Base-by-base conservation (phyloP, 202 grass and related monocot genomes). In the Saccharum hybrid region DNA sequence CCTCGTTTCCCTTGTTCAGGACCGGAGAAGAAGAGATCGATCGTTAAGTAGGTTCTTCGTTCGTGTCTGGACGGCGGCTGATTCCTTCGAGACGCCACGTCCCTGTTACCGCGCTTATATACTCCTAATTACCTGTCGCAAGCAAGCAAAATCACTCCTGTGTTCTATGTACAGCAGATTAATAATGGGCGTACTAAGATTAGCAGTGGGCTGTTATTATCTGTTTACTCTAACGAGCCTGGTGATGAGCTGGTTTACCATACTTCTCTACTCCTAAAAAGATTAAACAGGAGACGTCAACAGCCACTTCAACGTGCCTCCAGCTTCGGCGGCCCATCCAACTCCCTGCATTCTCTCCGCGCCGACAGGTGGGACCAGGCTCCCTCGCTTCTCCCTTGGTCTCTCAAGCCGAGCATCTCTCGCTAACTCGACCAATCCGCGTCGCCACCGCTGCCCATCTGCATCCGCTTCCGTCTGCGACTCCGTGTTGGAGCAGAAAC, bases 51-150 rank as follows among this genome's bases (percentile, higher is more conserved):
- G 11, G 26, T 0, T 12, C 4, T 12, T 15, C 19, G n/a, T 26
- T 21, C 52, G 52, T 56, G 59, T 11, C 22, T 61, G 59, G 12
- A 6, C n/a, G 11, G 30, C 15, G 2, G 26, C 13, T 63, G 31
- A 10, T 75, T 16, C 33, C 71, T 36, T 74, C 60, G 60, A 63
- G 60, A 63, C 60, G 60, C 60, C 60, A 63, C 60, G 28, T 73
- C 31, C 71, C 45, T 74, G 14, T 30, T 33, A 51, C 46, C 19
- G 18, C 11, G 1, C 48, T 51, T 51, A 14, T 48, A 48, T 14
- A 52, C 48, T 52, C 1, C 1, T 15, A 16, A 54, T n/a, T 56
- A n/a, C 52, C 52, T 56, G 52, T 19, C 18, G 51, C 18, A 54
- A 54, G 49, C 49, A 16, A 12, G 45, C 45, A 46, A 46, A 46